Evolutionary conservation across 2,329 filamentous ascomycete species (phyloP).

Genomic region (Alternaria sp.): DNA sequence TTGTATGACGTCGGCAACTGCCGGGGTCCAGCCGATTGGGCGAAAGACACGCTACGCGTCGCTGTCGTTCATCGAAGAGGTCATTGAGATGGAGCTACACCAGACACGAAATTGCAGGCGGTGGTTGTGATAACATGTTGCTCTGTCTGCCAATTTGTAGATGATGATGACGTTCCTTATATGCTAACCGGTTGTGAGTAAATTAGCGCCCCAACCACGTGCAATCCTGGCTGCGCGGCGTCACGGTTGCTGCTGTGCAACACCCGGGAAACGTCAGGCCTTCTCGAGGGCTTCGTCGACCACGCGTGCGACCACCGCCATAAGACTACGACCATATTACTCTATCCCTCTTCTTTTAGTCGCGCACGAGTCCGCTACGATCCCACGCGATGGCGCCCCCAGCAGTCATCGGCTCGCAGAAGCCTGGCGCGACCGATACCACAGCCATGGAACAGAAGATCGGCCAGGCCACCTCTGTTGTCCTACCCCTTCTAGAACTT

Average conservation of each 20-base stretch:
- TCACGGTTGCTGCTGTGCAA: conserved; percentile 12
- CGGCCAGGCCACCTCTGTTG: conserved; percentile 68
- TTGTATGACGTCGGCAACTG: conserved; percentile 7
- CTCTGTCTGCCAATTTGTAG: background rate
- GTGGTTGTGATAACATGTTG: background rate
- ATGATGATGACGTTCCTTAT: background rate
- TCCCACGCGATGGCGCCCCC: conserved; percentile 29
- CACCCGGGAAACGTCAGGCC: conserved; percentile 7
- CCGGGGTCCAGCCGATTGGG: conserved; percentile 7
- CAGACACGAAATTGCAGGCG: background rate
- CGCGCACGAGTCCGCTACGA: background rate
- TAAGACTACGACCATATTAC: background rate
- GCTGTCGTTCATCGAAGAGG: background rate
- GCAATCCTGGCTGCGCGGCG: conserved; percentile 3
- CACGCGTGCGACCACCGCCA: conserved; percentile 7
- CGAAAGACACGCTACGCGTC: conserved; percentile 2
- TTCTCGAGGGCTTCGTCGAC: conserved; percentile 8
- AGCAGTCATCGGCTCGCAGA: conserved; percentile 32
- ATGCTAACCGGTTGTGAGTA: background rate
- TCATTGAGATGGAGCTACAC: background rate
- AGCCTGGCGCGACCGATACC: conserved; percentile 32
- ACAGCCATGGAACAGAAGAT: conserved; percentile 45
- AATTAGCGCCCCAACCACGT: background rate
- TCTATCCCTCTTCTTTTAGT: background rate
- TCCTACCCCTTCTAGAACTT: conserved; percentile 75